A percentile compares a stretch with the other conserved stretches of the same genome.
These are phyloP conservation scores for Pyronema omphalodes DNA, from an alignment of 495 filamentous ascomycete genomes.

Conservation along the genomic window DNA sequence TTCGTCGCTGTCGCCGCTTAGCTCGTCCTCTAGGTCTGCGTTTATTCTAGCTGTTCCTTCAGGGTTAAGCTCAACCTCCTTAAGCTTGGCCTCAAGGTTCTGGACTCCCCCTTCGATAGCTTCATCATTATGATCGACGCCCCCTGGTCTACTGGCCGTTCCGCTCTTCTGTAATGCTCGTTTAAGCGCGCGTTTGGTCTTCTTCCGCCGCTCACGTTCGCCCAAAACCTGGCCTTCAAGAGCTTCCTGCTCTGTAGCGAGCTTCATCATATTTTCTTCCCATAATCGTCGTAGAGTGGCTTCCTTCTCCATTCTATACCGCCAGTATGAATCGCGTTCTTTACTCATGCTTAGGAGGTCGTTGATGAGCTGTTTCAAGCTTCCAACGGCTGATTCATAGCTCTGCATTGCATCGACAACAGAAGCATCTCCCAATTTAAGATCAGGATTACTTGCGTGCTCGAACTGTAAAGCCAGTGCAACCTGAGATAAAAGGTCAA, in stretches of 20 bases:
- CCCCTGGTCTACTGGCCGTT: conserved; percentile 24
- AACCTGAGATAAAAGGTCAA: conserved; percentile 73
- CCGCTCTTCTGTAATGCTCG: conserved; percentile 56
- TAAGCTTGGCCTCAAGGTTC: conserved; percentile 24
- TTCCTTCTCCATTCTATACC: conserved; percentile 80
- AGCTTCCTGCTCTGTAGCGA: conserved; percentile 82
- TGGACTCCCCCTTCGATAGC: conserved; percentile 8
- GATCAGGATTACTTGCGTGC: conserved; percentile 44
- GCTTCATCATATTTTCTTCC: conserved; percentile 95
- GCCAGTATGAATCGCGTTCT: conserved; percentile 92
- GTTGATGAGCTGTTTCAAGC: conserved; percentile 67
- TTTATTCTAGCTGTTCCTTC: conserved; percentile 14
- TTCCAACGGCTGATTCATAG: conserved; percentile 76
- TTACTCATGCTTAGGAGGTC: conserved; percentile 79
- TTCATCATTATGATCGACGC: conserved; percentile 14
- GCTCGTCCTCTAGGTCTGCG: conserved; percentile 11
- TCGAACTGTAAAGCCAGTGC: conserved; percentile 63
- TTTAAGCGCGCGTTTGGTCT: conserved; percentile 73
- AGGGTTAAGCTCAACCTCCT: conserved; percentile 17
- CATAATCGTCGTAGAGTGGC: conserved; percentile 76
- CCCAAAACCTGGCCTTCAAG: conserved; percentile 74
- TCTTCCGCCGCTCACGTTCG: conserved; percentile 72
- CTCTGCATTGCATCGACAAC: conserved; percentile 63
- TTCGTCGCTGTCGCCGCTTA: conserved; percentile 49
- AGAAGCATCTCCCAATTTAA: conserved; percentile 53